Evolutionary conservation across 768 basidiomycete genomes (phyloP).

Genomic region (Trametes punicea): DNA sequence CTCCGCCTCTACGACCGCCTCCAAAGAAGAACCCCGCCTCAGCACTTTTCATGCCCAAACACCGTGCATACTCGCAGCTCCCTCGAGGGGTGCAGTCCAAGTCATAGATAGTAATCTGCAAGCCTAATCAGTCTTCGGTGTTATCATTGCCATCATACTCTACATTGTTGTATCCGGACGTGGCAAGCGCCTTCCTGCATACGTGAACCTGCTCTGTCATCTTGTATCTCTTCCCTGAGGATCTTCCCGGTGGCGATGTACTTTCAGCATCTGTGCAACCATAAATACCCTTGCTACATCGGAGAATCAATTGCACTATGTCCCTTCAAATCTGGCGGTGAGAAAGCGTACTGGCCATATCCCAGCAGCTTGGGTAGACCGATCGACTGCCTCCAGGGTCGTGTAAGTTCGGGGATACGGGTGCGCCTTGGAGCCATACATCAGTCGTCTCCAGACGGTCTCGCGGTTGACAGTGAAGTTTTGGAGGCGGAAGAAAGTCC

Average conservation of each 20-base stretch:
- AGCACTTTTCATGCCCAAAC: slow-evolving; percentile 70
- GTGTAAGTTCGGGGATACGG: too few relatives aligned
- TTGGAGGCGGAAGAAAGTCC: too few relatives aligned
- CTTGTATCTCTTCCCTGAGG: slow-evolving; percentile 3
- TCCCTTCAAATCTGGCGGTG: not conserved
- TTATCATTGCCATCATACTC: not conserved
- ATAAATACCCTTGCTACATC: slow-evolving; percentile 10
- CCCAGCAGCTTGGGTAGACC: not conserved
- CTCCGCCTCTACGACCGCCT: slow-evolving; percentile 30
- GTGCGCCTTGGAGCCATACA: too few relatives aligned
- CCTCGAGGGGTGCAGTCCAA: slow-evolving; percentile 14
- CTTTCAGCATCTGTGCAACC: slow-evolving; percentile 10
- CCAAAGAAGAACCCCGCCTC: slow-evolving; percentile 64
- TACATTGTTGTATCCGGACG: slow-evolving; percentile 9
- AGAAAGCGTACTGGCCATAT: not conserved
- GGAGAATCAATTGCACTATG: too few relatives aligned
- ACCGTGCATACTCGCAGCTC: slow-evolving; percentile 49
- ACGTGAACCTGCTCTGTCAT: slow-evolving; percentile 3
- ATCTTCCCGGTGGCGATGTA: slow-evolving; percentile 11
- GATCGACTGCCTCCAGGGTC: not conserved
- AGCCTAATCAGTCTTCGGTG: not conserved
- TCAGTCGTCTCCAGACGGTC: too few relatives aligned
- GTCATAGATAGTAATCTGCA: not conserved
- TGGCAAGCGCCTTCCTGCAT: not conserved
- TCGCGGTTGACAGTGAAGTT: too few relatives aligned